Conservation (phyloP, 2,329 filamentous ascomycete species). For the Fusarium domesticum region DNA sequence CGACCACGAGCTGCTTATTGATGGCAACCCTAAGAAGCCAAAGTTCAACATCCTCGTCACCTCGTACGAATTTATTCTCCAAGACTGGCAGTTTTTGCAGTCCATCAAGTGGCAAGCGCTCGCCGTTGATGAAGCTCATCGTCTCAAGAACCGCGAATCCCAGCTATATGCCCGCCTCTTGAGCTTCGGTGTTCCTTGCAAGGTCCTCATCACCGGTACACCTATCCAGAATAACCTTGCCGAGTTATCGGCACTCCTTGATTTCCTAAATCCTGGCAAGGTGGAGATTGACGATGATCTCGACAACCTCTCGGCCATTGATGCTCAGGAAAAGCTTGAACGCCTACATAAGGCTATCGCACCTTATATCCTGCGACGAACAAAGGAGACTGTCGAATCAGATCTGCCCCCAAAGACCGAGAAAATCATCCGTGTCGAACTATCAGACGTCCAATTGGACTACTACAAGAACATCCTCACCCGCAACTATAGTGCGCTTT, state of each 20-base stretch:
- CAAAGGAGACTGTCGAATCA: constrained; percentile 95
- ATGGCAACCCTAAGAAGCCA: constrained; percentile 80
- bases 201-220: constrained; percentile 91
- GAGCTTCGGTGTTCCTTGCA: constrained; percentile 82
- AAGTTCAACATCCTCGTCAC: constrained; percentile 98
- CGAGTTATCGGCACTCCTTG: constrained; percentile 86
- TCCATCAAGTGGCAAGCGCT: constrained; percentile 97
- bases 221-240: constrained; percentile 96
- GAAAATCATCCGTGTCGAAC: constrained; percentile 96
- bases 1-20: constrained; percentile 83
- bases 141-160: constrained; percentile 93
- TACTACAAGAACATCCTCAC: constrained; percentile 99
- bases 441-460: constrained; percentile 93
- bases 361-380: constrained; percentile 91
- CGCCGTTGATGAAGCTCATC: constrained; percentile 93
- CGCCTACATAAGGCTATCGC: constrained; percentile 83
- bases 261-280: constrained; percentile 95
- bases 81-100: constrained; percentile 78
- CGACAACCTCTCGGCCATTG: constrained; percentile 71
- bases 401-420: constrained; percentile 96
- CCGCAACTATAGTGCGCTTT: constrained; percentile 90
- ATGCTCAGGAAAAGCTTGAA: constrained; percentile 82
- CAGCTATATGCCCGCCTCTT: constrained; percentile 84
- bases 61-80: constrained; percentile 93
- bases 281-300: constrained; percentile 89